phyloP scores from a whole-genome alignment of 179 eudicot genomes.

The Actinidia arguta region DNA sequence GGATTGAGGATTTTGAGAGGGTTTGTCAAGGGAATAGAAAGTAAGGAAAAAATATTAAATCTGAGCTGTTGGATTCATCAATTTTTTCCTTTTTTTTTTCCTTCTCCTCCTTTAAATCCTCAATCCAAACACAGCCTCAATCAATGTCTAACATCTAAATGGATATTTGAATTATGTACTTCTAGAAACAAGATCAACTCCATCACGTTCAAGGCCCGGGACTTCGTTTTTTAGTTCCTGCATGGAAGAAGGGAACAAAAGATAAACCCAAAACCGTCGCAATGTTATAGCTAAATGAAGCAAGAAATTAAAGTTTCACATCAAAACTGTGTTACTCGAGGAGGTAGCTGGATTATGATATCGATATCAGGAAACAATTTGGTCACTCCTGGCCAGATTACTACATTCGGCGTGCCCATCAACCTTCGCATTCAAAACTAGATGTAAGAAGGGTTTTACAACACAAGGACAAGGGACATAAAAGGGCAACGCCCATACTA shows the following conservation, averaged over 20 bases:
- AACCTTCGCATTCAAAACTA: not conserved
- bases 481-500: not conserved
- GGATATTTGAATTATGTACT: not conserved
- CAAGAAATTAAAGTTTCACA: not conserved
- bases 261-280: not conserved
- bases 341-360: not conserved
- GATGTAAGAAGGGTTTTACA: not conserved
- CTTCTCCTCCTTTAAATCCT: no score
- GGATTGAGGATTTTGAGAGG: no score
- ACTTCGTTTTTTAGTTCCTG: not conserved
- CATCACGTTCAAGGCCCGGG: not conserved
- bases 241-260: not conserved
- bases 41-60: no score
- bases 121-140: no score
- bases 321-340: not conserved
- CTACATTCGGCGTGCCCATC: constrained; percentile 22
- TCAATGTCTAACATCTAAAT: no score
- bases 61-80: no score
- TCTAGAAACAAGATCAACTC: not conserved
- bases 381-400: constrained; percentile 19
- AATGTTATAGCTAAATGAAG: not conserved
- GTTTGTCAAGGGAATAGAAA: no score
- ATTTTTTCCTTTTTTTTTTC: no score
- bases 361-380: not conserved
- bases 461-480: not conserved